These are phyloP conservation scores for Erysimum cheiri DNA, from an alignment of 441 rosid genomes.

Conservation along the genomic window DNA sequence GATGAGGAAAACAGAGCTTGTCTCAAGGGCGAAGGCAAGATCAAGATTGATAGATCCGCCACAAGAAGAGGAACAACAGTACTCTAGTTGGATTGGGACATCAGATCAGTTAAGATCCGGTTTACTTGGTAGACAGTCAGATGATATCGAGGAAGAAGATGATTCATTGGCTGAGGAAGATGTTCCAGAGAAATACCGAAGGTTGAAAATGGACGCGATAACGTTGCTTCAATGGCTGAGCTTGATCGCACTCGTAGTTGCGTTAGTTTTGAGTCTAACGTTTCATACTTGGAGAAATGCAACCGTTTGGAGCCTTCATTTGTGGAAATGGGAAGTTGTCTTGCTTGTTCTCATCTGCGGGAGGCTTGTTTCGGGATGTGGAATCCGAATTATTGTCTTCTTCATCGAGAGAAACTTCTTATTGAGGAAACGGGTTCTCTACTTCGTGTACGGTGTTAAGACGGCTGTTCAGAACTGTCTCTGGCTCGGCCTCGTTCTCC, in stretches of 20 bases:
- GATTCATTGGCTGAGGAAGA: constrained; percentile 66
- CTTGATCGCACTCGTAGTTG: constrained; percentile 52
- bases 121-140: constrained; percentile 37
- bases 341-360: constrained; percentile 78
- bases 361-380: constrained; percentile 85
- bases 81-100: constrained; percentile 46
- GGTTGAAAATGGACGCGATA: constrained; percentile 36
- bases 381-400: constrained; percentile 59
- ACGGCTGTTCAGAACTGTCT: constrained; percentile 70
- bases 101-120: constrained; percentile 61
- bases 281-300: constrained; percentile 40
- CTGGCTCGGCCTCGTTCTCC: constrained; percentile 62
- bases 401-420: constrained; percentile 60
- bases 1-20: constrained; percentile 43
- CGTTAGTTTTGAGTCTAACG: constrained; percentile 48
- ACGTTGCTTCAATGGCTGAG: constrained; percentile 74
- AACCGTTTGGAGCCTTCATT: constrained; percentile 53
- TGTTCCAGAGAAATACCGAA: constrained; percentile 63
- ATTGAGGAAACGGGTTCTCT: constrained; percentile 59
- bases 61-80: constrained; percentile 46
- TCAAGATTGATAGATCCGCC: constrained; percentile 69
- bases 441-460: constrained; percentile 68
- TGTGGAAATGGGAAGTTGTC: constrained; percentile 89
- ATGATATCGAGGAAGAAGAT: constrained; percentile 58
- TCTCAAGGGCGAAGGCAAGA: constrained; percentile 58